These are phyloP conservation scores for Lachancea fermentati DNA, from an alignment of 805 yeast genomes.

Conservation along the genomic window DNA sequence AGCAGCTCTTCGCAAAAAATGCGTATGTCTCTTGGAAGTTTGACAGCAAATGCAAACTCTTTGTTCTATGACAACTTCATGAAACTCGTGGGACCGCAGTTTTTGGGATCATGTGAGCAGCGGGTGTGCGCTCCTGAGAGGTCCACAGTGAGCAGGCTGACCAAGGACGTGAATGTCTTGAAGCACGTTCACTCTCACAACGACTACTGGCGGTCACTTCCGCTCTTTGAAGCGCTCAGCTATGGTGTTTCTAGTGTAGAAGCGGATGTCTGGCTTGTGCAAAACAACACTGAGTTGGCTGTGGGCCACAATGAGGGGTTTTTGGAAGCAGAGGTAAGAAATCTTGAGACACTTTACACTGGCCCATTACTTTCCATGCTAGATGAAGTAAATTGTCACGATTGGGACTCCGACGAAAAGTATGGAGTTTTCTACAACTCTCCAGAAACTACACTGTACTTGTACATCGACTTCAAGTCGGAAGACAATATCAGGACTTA, in stretches of 20 bases:
- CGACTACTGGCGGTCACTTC: conserved; percentile 58
- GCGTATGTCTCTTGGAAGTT: too few species aligned
- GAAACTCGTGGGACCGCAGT: too few species aligned
- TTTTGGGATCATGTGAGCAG: too few species aligned
- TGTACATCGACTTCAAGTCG: conserved; percentile 66
- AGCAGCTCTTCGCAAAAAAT: too few species aligned
- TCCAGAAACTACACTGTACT: conserved; percentile 46
- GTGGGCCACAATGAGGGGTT: conserved; percentile 58
- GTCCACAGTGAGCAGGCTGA: conserved; percentile 19
- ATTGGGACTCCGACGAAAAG: conserved; percentile 16
- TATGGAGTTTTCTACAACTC: conserved; percentile 41
- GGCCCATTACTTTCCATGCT: conserved; percentile 47
- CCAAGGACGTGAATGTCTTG: conserved; percentile 21
- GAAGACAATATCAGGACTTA: conserved; percentile 38
- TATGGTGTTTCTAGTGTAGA: conserved; percentile 54
- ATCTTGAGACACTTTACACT: conserved; percentile 47
- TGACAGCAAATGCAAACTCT: too few species aligned
- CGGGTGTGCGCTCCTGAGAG: conserved; percentile 13
- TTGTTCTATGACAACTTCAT: too few species aligned
- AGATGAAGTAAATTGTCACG: conserved; percentile 39
- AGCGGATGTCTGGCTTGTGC: conserved; percentile 56
- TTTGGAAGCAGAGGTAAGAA: conserved; percentile 38
- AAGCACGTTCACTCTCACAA: conserved; percentile 55
- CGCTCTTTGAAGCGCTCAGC: conserved; percentile 50
- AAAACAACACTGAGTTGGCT: conserved; percentile 39